These are phyloP conservation scores for Verticillium longisporum DNA, from an alignment of 2,329 filamentous ascomycete genomes.

Conservation along the genomic window DNA sequence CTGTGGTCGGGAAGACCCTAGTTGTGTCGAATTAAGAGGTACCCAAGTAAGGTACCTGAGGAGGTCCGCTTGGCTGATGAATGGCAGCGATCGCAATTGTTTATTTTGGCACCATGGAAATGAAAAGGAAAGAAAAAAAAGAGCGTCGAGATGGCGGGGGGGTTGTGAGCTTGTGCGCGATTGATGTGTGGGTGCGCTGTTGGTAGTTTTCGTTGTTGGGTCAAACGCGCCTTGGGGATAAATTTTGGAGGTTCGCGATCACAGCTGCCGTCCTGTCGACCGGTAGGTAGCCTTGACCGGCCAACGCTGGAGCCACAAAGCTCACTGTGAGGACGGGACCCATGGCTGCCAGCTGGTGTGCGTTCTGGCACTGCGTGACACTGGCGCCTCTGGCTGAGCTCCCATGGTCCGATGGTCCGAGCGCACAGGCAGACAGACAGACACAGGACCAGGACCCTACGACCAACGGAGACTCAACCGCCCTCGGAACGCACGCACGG, in stretches of 20 bases:
- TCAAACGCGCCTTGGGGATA: conserved; percentile 9
- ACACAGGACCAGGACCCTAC: too few species aligned
- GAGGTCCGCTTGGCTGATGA: too few species aligned
- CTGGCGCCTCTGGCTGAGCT: not conserved
- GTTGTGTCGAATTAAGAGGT: not conserved
- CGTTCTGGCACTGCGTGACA: not conserved
- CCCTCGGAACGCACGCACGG: too few species aligned
- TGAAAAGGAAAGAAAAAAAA: too few species aligned
- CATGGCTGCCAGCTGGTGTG: not conserved
- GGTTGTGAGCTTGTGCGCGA: not conserved
- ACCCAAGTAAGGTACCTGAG: too few species aligned
- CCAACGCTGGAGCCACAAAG: conserved; percentile 6
- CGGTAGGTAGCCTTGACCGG: conserved; percentile 1
- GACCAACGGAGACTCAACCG: too few species aligned
- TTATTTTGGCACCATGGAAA: too few species aligned
- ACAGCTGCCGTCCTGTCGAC: not conserved
- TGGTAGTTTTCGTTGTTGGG: conserved; percentile 2
- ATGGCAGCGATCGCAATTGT: too few species aligned
- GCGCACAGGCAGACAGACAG: too few species aligned
- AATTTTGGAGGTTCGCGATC: conserved; percentile 14
- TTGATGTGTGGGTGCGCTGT: not conserved
- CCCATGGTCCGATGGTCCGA: too few species aligned
- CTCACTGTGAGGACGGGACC: not conserved
- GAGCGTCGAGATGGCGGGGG: too few species aligned
- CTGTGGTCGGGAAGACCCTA: not conserved